Conservation (phyloP, 306 rosid species). For the Betula pendula region DNA sequence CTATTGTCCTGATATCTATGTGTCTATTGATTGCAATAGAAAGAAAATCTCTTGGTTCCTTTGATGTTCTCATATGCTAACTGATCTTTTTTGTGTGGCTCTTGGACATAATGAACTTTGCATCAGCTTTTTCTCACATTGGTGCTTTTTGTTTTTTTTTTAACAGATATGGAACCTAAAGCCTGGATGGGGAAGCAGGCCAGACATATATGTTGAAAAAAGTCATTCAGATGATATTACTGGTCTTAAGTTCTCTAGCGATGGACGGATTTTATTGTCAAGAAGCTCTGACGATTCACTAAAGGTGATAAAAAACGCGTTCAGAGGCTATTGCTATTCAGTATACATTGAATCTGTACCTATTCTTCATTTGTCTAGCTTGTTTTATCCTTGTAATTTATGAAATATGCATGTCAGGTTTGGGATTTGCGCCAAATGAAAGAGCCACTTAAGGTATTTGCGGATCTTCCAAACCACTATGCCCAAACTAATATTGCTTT, state of each 20-base stretch:
- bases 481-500: slow-evolving; percentile 88
- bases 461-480: slow-evolving; percentile 81
- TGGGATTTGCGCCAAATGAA: slow-evolving; percentile 92
- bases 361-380: not conserved
- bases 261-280: slow-evolving; percentile 69
- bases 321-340: slow-evolving; percentile 7
- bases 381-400: slow-evolving; percentile 23
- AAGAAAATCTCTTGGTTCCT: not conserved
- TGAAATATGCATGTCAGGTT: slow-evolving; percentile 49
- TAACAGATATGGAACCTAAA: slow-evolving; percentile 81
- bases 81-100: slow-evolving; percentile 3
- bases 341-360: slow-evolving; percentile 13
- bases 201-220: slow-evolving; percentile 66
- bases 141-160: slow-evolving; percentile 25
- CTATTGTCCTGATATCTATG: slow-evolving; percentile 7
- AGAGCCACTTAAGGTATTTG: slow-evolving; percentile 70
- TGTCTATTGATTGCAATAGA: slow-evolving; percentile 15
- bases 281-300: slow-evolving; percentile 84
- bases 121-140: slow-evolving; percentile 25
- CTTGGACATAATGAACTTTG: slow-evolving; percentile 8
- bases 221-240: slow-evolving; percentile 80
- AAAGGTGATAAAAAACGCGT: slow-evolving; percentile 52
- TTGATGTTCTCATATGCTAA: not conserved
- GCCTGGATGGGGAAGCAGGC: slow-evolving; percentile 98
- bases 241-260: slow-evolving; percentile 73